Base-by-base conservation (phyloP, 805 yeast species). In the Pichia gijzeniarum region DNA sequence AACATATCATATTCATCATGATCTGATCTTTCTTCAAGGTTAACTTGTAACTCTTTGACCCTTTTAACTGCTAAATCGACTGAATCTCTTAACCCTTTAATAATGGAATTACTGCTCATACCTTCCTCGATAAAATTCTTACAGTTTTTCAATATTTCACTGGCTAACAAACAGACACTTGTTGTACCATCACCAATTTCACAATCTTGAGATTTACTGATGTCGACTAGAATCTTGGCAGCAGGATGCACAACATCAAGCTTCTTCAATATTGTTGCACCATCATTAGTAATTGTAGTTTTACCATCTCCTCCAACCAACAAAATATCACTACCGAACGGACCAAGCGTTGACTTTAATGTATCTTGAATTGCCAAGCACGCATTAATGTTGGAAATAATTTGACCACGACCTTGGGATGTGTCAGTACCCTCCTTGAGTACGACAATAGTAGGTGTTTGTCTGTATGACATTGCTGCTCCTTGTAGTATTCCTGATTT, bases 171-270 rank as follows among this genome's bases (percentile, higher is more conserved):
- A 0, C 97, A 86, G 18, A 91, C 99, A 25, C 96, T 84, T 1
- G 99, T 91, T 37, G 99, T 91, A 54, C 99, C 99, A 68, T 91
- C 99, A 49, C 99, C 99, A 53, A 93, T 96, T 65, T 91, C 98
- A 49, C 95, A 95, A 63, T 91, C 99, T 69, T 91, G 99, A 3
- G 95, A 89, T 63, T 95, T 83, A 16, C 96, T 85, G 47, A 91
- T 85, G 62, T 91, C 95, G 44, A 91, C 99, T 54, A 91, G 71
- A 49, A 91, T 90, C 64, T 88, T 89, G 12, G 99, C 99, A 10
- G 99, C 99, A 9, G 99, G 99, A 60, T 93, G 99, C 21, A 93
- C 96, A 45, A 93, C 95, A 60, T 93, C 99, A 54, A 93, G 69
- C 47, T 93, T 73, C 62, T 84, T 87, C 63, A 93, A 72, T 56